Evolutionary conservation across 495 filamentous ascomycete genomes (phyloP), one percentile per base, ranked within the genome.

Genomic region (Patellaria atrata): DNA sequence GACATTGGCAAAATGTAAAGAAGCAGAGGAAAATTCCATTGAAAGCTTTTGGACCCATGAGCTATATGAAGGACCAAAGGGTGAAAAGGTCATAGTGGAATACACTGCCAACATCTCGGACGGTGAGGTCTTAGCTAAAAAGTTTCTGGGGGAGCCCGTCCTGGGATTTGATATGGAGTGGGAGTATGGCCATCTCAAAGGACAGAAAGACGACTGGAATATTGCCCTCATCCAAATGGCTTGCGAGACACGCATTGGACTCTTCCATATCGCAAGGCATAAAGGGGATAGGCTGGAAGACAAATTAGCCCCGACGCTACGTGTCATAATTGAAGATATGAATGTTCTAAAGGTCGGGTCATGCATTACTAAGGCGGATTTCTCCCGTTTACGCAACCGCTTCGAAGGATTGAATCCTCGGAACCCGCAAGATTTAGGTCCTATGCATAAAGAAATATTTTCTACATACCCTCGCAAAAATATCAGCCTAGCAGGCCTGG

Each of bases 201-300:
- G 38, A 59, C 23, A 8, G 23, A 61, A 25, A n/a, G n/a, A n/a
- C n/a, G n/a, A n/a, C n/a, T n/a, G n/a, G n/a, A 82, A 87, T 40
- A 66, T 87, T 3, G 79, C 76, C 0, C 51, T 91, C 15, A 74
- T 92, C 24, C 85, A 94, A 54, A 38, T 94, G 13, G 84, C 84
- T 5, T 82, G 73, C 38, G 65, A 77, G 42, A 70, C 74, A 31
- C 77, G 79, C n/a, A 75, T 94, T 33, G 80, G 67, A 0, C 61
- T 94, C 2, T 85, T 91, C 47, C 85, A 94, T 40, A 53, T 92
- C 25, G 75, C 81, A 10, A 13, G 60, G 63, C 44, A 48, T 18
- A 12, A n/a, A 21, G 48, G 48, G 3, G 36, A 24, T n/a, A 43
- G 41, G 11, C 20, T 33, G 3, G 52, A 68, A 1, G 62, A 71